Evolutionary conservation across 208 protist species (phyloP), one percentile per base, ranked within the genome.

Genomic region (Trypanosoma lewisi): DNA sequence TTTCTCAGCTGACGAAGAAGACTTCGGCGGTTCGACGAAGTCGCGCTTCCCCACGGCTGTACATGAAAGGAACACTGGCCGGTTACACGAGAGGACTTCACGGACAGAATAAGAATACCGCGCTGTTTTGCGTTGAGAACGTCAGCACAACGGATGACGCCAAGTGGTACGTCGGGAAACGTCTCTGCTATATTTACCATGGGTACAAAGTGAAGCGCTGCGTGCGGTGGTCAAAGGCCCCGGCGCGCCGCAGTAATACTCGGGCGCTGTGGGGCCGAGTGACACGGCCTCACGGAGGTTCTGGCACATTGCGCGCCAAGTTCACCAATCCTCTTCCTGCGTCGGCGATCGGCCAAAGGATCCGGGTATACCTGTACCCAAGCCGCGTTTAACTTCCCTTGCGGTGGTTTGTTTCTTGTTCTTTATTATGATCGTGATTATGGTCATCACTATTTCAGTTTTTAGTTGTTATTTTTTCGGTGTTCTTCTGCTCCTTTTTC

Each of bases 91-190:
- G 93, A 58, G 85, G 85, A 48, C 83, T 97, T 37, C 76, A 91
- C 73, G 95, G 90, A 37, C 97, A 98, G 88, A 87, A 95, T 63
- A 85, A 93, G 75, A 70, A 98, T 80, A 96, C 85, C 25, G 89
- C 94, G 14, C 83, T 99, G 44, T 45, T 99, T 12, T 95, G 93
- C 80, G 82, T 99, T 64, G 96, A 99, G 80, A 98, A 98, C 75
- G 96, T 98, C 44, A 92, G 97, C 74, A 95, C 84, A 63, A 94
- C 87, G 67, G 83, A 98, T 52, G 98, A 98, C 44, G 87, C 98
- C 63, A 60, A 78, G 41, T 99, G 95, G 88, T 99, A 99, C 84
- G 73, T 98, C n/a, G 98, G 98, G 64, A 99, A 99, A 93, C 88
- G 94, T 64, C 85, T 99, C 51, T 97, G 91, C 73, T 99, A 98